Percentiles rank a stretch among this genome's conserved stretches.
These are phyloP conservation scores for Fonsecaea erecta DNA, from an alignment of 2,329 filamentous ascomycete species.

Conservation along the genomic window DNA sequence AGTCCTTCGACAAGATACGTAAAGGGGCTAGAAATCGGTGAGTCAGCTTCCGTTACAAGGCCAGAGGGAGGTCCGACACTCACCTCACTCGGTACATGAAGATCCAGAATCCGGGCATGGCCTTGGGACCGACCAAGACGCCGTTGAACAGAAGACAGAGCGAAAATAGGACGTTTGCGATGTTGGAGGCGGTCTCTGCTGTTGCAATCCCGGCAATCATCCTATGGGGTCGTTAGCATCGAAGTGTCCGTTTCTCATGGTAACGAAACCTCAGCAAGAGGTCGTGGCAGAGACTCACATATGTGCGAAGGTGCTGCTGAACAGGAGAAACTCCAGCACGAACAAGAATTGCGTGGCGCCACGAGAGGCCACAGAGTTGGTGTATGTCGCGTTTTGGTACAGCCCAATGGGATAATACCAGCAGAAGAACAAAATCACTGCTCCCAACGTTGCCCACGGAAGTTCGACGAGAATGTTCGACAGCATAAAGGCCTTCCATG, in stretches of 20 bases:
- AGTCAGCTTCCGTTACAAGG: constrained; percentile 39
- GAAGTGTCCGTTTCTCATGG: background rate
- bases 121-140: constrained; percentile 47
- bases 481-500: constrained; percentile 74
- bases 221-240: background rate
- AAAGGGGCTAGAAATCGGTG: constrained; percentile 61
- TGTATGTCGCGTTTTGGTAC: constrained; percentile 56
- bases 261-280: background rate
- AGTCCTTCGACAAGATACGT: constrained; percentile 81
- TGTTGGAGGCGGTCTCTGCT: constrained; percentile 67
- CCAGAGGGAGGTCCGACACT: background rate
- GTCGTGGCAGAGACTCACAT: constrained; percentile 49
- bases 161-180: constrained; percentile 64
- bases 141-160: constrained; percentile 64
- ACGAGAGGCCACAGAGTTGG: constrained; percentile 71
- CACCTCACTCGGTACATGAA: constrained; percentile 67
- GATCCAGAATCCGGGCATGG: constrained; percentile 73
- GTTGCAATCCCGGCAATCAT: constrained; percentile 76
- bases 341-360: constrained; percentile 70
- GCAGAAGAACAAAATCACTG: constrained; percentile 65
- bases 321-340: constrained; percentile 69
- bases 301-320: constrained; percentile 71
- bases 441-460: constrained; percentile 67
- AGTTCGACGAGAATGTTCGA: constrained; percentile 74
- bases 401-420: constrained; percentile 70